A percentile compares a stretch with the other conserved stretches of the same genome.
Conservation (phyloP, 495 filamentous ascomycete species). For the Penicillium lagena region DNA sequence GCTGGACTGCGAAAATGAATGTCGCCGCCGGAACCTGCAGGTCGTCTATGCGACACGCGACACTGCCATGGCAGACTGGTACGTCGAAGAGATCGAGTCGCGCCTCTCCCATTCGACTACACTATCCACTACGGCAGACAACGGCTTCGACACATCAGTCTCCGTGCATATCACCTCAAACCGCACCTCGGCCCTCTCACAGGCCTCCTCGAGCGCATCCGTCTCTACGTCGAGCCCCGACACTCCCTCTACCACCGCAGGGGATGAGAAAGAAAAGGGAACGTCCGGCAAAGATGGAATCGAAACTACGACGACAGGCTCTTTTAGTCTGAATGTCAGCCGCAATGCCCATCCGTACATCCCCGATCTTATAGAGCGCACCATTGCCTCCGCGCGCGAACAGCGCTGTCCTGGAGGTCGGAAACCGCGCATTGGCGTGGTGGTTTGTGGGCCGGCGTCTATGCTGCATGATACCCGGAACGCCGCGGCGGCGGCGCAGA, state of each 20-base stretch:
- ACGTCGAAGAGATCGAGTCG: conserved; percentile 10
- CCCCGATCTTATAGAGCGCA: conserved; percentile 19
- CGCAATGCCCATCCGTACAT: conserved; percentile 32
- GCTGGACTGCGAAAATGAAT: background rate
- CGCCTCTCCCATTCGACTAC: conserved; percentile 8
- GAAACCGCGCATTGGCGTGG: conserved; percentile 32
- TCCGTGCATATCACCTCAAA: conserved; percentile 23
- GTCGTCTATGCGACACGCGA: conserved; percentile 21
- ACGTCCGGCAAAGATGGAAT: conserved; percentile 1
- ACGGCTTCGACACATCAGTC: conserved; percentile 26
- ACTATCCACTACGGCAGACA: conserved; percentile 1
- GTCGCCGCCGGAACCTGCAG: conserved; percentile 13
- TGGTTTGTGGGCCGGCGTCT: conserved; percentile 44
- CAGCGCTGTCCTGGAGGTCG: conserved; percentile 6
- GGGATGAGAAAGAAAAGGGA: background rate
- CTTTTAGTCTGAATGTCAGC: conserved; percentile 15
- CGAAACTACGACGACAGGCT: conserved; percentile 12
- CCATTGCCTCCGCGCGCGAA: conserved; percentile 11
- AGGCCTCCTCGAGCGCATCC: conserved; percentile 4
- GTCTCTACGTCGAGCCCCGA: no score
- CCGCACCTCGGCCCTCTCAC: conserved; percentile 2
- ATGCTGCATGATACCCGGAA: conserved; percentile 45
- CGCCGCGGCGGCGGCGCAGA: conserved; percentile 41
- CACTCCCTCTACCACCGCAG: no score
- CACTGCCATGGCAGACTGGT: conserved; percentile 17